These are phyloP conservation scores for Chytriomyces sp. DNA, from an alignment of 192 early-diverging fungal genomes.

Conservation along the genomic window DNA sequence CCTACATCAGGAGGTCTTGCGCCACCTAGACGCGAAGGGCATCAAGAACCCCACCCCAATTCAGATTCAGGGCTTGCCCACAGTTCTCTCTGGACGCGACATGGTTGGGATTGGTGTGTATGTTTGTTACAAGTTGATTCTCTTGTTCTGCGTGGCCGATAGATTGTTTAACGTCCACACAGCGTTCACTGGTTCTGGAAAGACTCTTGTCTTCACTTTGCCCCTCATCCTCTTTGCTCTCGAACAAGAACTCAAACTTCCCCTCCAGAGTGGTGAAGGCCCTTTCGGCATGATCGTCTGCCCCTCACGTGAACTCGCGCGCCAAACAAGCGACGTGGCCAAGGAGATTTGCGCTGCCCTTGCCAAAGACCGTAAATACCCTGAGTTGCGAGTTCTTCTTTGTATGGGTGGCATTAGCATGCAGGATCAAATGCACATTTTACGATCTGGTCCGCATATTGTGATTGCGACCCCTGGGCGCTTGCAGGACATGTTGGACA, in stretches of 20 bases:
- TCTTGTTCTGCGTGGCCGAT: too few relatives aligned
- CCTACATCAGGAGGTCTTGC: constrained; percentile 75
- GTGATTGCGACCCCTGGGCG: constrained; percentile 95
- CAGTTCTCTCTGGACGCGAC: constrained; percentile 84
- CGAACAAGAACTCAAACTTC: constrained; percentile 85
- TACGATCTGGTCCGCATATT: constrained; percentile 84
- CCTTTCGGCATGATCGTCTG: constrained; percentile 93
- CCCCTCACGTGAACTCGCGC: constrained; percentile 94
- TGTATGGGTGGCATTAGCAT: constrained; percentile 96
- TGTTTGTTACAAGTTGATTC: too few relatives aligned
- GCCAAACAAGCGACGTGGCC: constrained; percentile 90
- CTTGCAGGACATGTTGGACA: constrained; percentile 87
- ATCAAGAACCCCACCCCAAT: constrained; percentile 94
- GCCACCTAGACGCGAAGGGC: constrained; percentile 76
- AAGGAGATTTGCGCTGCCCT: constrained; percentile 63
- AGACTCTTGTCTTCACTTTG: constrained; percentile 92
- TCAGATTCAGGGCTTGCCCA: constrained; percentile 96
- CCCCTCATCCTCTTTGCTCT: constrained; percentile 93
- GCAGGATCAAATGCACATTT: constrained; percentile 77
- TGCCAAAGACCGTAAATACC: constrained; percentile 60
- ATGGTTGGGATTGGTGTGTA: constrained; percentile 81
- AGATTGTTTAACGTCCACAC: too few relatives aligned
- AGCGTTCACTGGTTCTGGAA: constrained; percentile 97
- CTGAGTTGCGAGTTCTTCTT: constrained; percentile 75
- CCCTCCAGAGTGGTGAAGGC: constrained; percentile 82